These are phyloP conservation scores for Pugionium dolabratum DNA, from an alignment of 345 rosid genomes.

Conservation along the genomic window DNA sequence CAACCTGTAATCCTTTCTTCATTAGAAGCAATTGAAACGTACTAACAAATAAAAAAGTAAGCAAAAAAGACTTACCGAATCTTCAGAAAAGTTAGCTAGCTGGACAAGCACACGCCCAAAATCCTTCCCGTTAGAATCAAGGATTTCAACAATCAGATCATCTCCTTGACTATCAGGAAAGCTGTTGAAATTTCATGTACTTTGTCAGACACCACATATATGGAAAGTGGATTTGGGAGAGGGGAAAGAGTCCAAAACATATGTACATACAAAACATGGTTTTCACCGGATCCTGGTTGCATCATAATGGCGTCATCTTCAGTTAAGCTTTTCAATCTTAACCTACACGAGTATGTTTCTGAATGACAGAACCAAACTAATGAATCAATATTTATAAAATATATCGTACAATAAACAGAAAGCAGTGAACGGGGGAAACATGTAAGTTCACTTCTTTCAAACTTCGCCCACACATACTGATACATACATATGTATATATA, in stretches of 20 bases:
- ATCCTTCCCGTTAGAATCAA: constrained; percentile 77
- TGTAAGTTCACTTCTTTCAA: constrained; percentile 1
- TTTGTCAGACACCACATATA: constrained; percentile 32
- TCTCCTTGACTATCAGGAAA: constrained; percentile 95
- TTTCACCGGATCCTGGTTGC: constrained; percentile 98
- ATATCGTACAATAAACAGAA: neutral
- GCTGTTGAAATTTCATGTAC: constrained; percentile 52
- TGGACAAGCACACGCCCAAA: constrained; percentile 93
- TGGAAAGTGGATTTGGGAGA: constrained; percentile 12
- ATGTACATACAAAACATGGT: constrained; percentile 80
- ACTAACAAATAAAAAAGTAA: constrained; percentile 10
- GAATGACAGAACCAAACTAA: constrained; percentile 30
- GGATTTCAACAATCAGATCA: constrained; percentile 88
- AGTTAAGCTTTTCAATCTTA: constrained; percentile 78
- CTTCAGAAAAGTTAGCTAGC: constrained; percentile 76
- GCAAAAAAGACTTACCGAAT: constrained; percentile 51
- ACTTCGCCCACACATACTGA: constrained; percentile 5
- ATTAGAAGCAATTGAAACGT: constrained; percentile 35
- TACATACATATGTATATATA: neutral
- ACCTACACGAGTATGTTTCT: constrained; percentile 77
- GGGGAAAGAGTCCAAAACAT: constrained; percentile 24
- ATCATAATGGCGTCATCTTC: constrained; percentile 77
- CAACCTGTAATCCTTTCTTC: constrained; percentile 61
- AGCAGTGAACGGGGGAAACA: constrained; percentile 2
- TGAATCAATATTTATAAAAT: constrained; percentile 11